phyloP scores from a whole-genome alignment of 495 filamentous ascomycete species.

The Hypoxylon fragiforme region DNA sequence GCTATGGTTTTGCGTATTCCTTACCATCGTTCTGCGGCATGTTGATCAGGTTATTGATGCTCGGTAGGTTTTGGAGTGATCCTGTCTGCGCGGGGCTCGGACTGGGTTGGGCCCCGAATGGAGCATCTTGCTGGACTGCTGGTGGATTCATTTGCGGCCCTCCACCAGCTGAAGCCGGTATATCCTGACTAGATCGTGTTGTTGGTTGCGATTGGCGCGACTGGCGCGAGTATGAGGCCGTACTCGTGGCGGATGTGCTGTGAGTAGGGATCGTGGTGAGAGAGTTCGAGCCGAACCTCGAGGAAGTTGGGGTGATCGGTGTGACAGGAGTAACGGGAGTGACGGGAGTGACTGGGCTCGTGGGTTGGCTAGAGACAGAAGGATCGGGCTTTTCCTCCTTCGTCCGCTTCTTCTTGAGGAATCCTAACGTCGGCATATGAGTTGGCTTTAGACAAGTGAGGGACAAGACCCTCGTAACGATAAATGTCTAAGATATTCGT shows the following conservation, averaged over 20 bases:
- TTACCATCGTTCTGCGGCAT: conserved; percentile 58
- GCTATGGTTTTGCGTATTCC: conserved; percentile 35
- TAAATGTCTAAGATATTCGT: conserved; percentile 22
- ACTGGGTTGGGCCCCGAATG: conserved; percentile 34
- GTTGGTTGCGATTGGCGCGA: conserved; percentile 26
- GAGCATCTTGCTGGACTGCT: conserved; percentile 32
- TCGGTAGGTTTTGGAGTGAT: conserved; percentile 61
- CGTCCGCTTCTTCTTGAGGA: conserved; percentile 98
- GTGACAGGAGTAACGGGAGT: conserved; percentile 52
- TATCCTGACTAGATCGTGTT: conserved; percentile 22
- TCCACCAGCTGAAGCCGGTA: conserved; percentile 35
- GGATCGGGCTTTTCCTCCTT: conserved; percentile 68
- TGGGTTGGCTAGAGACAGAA: conserved; percentile 60
- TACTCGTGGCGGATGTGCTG: conserved; percentile 42
- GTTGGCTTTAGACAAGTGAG: conserved; percentile 25
- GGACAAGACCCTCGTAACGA: conserved; percentile 22
- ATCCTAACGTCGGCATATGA: conserved; percentile 75
- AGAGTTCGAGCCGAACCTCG: conserved; percentile 52
- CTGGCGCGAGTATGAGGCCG: conserved; percentile 10
- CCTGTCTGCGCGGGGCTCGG: conserved; percentile 35
- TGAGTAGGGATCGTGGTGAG: conserved; percentile 39
- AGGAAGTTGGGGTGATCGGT: conserved; percentile 45
- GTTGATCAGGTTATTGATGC: conserved; percentile 73
- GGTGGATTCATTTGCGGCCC: conserved; percentile 38
- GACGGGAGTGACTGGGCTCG: conserved; percentile 61